Evolutionary conservation across 2,329 filamentous ascomycete genomes (phyloP).

Genomic region (Diaporthe sp.): DNA sequence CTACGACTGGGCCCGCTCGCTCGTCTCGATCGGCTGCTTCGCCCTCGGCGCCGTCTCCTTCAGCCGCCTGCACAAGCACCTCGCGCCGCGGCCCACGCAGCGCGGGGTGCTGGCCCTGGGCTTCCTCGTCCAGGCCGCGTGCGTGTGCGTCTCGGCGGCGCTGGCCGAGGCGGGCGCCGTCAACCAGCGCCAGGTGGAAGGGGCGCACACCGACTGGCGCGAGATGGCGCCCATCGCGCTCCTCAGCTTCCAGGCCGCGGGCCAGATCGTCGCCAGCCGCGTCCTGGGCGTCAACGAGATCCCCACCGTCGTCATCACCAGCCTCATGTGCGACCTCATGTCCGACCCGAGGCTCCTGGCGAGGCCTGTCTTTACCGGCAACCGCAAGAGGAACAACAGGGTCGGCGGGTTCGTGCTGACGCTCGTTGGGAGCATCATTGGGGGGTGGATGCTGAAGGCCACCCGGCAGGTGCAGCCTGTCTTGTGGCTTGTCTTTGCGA

Average conservation of each 20-base stretch:
- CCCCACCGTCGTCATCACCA: constrained; percentile 69
- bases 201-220: constrained; percentile 35
- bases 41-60: constrained; percentile 57
- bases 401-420: constrained; percentile 60
- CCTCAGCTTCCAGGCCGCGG: constrained; percentile 67
- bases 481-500: constrained; percentile 60
- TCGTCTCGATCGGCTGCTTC: constrained; percentile 59
- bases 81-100: constrained; percentile 23
- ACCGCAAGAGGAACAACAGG: constrained; percentile 65
- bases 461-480: constrained; percentile 56
- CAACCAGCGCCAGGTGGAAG: neutral
- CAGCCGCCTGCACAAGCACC: constrained; percentile 50
- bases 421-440: constrained; percentile 61
- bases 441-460: constrained; percentile 63
- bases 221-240: constrained; percentile 52
- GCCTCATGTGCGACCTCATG: constrained; percentile 66
- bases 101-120: constrained; percentile 32
- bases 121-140: constrained; percentile 39
- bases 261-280: constrained; percentile 66
- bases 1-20: constrained; percentile 59
- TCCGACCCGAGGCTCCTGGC: constrained; percentile 64
- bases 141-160: constrained; percentile 35
- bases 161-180: constrained; percentile 38
- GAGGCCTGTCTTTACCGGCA: constrained; percentile 51
- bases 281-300: constrained; percentile 66